phyloP scores from a whole-genome alignment of 2,329 filamentous ascomycete genomes.

The Ascosphaera aggregata region DNA sequence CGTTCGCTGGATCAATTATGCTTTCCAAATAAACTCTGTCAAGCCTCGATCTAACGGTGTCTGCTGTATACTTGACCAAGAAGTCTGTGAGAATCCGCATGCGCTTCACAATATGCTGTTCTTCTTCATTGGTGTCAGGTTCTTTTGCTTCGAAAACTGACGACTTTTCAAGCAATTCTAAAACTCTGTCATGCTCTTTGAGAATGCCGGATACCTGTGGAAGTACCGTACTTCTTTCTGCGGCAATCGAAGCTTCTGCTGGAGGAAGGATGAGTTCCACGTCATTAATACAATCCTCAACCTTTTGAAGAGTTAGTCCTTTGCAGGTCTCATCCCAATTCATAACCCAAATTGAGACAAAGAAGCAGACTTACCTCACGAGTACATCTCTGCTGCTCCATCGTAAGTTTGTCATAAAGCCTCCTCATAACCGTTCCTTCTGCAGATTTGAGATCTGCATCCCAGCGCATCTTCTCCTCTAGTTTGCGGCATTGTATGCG shows the following conservation, averaged over 20 bases:
- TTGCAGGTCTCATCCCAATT: too few relatives aligned
- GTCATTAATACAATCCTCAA: constrained; percentile 13
- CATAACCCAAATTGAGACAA: too few relatives aligned
- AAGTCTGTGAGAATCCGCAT: constrained; percentile 10
- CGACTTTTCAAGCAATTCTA: constrained; percentile 12
- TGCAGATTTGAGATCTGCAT: constrained; percentile 8
- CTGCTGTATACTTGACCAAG: constrained; percentile 13
- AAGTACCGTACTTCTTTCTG: constrained; percentile 14
- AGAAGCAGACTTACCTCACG: constrained; percentile 11
- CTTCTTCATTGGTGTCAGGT: constrained; percentile 11
- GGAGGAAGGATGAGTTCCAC: constrained; percentile 12
- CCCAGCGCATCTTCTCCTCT: constrained; percentile 9
- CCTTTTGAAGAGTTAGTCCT: too few relatives aligned
- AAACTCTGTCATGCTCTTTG: constrained; percentile 15
- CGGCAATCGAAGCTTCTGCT: constrained; percentile 11
- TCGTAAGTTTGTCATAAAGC: constrained; percentile 14
- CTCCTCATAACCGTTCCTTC: constrained; percentile 10
- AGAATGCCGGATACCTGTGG: constrained; percentile 12
- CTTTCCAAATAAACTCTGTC: constrained; percentile 18
- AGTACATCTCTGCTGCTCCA: constrained; percentile 13
- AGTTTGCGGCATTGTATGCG: constrained; percentile 12
- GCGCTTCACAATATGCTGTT: constrained; percentile 11
- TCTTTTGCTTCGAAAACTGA: constrained; percentile 6
- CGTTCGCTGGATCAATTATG: constrained; percentile 2
- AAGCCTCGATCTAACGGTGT: constrained; percentile 17